Evolutionary conservation across 1,284 basidiomycete species (phyloP).

Genomic region (Heliocybe sulcata): DNA sequence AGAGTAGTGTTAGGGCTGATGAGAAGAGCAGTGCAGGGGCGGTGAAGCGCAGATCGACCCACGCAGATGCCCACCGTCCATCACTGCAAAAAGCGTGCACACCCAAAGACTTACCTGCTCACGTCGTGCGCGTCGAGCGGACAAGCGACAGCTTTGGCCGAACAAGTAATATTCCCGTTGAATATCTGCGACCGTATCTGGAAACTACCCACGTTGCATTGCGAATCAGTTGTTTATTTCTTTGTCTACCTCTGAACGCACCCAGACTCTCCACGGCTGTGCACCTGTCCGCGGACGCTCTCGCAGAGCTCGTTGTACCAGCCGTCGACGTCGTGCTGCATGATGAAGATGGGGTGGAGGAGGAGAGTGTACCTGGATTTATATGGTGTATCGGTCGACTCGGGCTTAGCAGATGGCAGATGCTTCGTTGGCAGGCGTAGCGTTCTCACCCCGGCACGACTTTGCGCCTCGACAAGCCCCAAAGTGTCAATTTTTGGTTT

Average conservation of each 20-base stretch:
- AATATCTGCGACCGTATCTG: constrained; percentile 57
- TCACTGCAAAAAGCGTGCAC: background rate
- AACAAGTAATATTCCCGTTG: constrained; percentile 67
- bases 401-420: no score
- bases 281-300: constrained; percentile 39
- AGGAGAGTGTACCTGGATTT: background rate
- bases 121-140: constrained; percentile 71
- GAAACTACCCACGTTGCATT: constrained; percentile 39
- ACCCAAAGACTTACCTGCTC: constrained; percentile 46
- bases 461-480: no score
- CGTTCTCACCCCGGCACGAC: no score
- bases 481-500: no score
- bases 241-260: constrained; percentile 15
- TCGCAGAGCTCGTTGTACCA: constrained; percentile 31
- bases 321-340: background rate
- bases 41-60: no score
- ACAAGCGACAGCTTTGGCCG: constrained; percentile 53
- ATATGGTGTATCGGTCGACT: no score
- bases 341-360: background rate
- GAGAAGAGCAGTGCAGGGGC: background rate
- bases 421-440: no score
- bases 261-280: constrained; percentile 34
- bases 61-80: background rate
- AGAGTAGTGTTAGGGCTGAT: background rate
- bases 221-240: constrained; percentile 4